Percentiles rank a stretch among this genome's conserved stretches.
phyloP scores from a whole-genome alignment of 139 green algal species.

The Chlorella sp. region DNA sequence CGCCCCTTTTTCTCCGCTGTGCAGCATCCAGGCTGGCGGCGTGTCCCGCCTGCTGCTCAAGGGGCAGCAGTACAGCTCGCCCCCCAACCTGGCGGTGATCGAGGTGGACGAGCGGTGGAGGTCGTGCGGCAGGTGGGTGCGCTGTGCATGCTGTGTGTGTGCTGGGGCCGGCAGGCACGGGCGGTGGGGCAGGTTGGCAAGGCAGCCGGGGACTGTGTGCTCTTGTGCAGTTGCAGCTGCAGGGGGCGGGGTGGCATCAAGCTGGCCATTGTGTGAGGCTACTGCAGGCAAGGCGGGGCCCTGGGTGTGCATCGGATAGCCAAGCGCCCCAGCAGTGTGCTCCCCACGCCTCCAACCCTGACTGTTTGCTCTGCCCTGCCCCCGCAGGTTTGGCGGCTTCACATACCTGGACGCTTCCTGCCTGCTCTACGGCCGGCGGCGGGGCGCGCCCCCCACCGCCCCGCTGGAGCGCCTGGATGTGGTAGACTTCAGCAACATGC shows the following conservation, averaged over 20 bases:
- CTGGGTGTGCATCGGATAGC: neutral
- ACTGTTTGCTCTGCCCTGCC: neutral
- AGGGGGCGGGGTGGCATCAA: too few species aligned
- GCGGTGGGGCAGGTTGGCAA: neutral
- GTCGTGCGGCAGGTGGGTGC: neutral
- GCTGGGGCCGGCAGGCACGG: neutral
- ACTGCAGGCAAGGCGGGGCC: neutral
- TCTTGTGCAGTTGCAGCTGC: too few species aligned
- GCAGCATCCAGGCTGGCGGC: slow-evolving; percentile 35
- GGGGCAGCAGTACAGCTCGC: slow-evolving; percentile 46
- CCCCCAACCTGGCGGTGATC: slow-evolving; percentile 44
- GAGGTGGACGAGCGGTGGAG: slow-evolving; percentile 31
- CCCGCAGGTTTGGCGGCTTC: neutral
- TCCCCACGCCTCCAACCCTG: neutral
- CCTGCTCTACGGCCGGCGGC: slow-evolving; percentile 4
- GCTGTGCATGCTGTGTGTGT: neutral
- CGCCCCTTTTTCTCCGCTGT: neutral
- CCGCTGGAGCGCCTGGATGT: neutral
- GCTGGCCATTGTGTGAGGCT: neutral
- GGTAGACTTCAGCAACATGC: neutral
- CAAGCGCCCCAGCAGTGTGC: neutral
- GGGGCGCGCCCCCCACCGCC: neutral
- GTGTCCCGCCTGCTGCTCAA: slow-evolving; percentile 48
- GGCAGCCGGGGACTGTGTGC: neutral
- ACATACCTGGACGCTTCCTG: slow-evolving; percentile 24